phyloP scores from a whole-genome alignment of 108 stramenopile genomes.

The Mediolabrus comicus region DNA sequence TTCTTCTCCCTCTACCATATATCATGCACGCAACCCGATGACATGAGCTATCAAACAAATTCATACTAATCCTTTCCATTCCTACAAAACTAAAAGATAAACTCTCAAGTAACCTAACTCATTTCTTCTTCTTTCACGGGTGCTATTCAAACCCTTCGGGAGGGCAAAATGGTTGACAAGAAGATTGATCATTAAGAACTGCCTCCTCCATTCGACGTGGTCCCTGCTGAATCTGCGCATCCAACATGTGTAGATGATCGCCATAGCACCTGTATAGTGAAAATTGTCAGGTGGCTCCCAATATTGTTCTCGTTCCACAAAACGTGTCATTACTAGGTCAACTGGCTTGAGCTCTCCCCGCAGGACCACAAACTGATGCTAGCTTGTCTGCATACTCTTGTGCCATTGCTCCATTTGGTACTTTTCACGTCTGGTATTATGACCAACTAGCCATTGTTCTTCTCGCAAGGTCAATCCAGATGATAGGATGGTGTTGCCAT shows the following conservation, averaged over 20 bases:
- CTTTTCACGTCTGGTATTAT: background rate
- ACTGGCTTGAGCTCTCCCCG: background rate
- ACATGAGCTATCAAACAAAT: too few relatives aligned
- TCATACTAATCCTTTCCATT: too few relatives aligned
- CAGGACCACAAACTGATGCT: background rate
- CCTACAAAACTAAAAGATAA: too few relatives aligned
- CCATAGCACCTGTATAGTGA: constrained; percentile 15
- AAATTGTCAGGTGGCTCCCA: background rate
- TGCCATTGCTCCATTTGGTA: background rate
- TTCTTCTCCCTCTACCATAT: too few relatives aligned
- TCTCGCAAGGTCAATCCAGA: background rate
- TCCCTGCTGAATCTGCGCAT: constrained; percentile 1
- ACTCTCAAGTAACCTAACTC: too few relatives aligned
- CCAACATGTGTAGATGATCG: constrained; percentile 6
- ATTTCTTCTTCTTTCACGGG: too few relatives aligned
- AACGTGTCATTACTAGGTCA: background rate
- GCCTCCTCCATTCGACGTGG: background rate
- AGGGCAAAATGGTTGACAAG: background rate
- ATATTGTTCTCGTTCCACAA: constrained; percentile 1
- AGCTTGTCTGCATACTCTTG: background rate
- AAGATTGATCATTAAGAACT: background rate
- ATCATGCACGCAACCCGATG: too few relatives aligned
- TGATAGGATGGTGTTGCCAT: background rate
- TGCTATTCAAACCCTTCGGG: background rate
- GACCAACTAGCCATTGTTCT: background rate